Evolutionary conservation across 192 early-diverging fungal genomes (phyloP), one percentile per base, ranked within the genome.

Genomic region (Cetraspora pellucida): DNA sequence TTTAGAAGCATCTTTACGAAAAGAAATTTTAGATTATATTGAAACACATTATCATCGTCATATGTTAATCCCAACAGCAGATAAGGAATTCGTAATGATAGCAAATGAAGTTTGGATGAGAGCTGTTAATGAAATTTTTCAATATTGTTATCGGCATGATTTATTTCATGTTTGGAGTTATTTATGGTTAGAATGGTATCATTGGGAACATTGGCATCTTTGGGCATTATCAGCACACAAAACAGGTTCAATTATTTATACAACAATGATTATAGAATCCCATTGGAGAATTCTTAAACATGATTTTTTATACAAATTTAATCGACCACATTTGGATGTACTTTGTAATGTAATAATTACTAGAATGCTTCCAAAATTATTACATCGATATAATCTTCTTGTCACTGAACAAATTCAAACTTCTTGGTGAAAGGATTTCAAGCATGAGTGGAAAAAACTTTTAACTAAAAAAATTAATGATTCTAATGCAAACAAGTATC

Each of bases 241-340:
- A 19, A 6, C 55, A 58, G 1, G 55, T 58, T 58, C 21, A 19
- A 19, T 58, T 25, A 14, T 25, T 23, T 16, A 66, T 13, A 66
- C 64, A 37, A 66, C 31, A 10, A 66, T 66, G 64, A 23, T 66
- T 23, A 43, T 66, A 14, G 64, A 66, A 1, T 66, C 31, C 7
- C 64, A 66, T 14, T 66, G 64, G 64, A 66, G 44, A 21, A 46
- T 44, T 21, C 6, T 66, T 14, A 66, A 66, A 30, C 64, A 13
- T 19, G 64, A 37, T 43, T 31, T 31, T 66, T 31, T 66, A 66
- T 66, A 66, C 37, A 66, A 46, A 9, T 66, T 66, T 46, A 10
- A 23, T 66, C 64, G 28, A 44, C 64, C 14, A 46, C 10, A 16
- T 3, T 4, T 66, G 3, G 64, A 66, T 46, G 27, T 45, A n/a